phyloP scores from a whole-genome alignment of 176 grass and related monocot species.

The Dendrocalamus sinicus region DNA sequence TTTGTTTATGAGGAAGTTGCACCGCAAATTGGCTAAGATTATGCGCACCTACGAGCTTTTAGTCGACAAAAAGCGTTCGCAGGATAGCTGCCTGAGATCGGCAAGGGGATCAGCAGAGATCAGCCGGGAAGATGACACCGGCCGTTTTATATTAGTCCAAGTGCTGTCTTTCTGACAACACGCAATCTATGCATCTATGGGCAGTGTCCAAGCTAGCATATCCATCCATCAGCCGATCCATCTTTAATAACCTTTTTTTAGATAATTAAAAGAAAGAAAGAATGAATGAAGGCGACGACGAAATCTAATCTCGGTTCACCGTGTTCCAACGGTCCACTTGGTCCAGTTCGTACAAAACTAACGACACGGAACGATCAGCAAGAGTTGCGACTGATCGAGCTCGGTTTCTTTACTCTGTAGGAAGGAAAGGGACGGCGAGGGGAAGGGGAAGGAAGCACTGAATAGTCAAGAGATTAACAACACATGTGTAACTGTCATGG shows the following conservation, averaged over 20 bases:
- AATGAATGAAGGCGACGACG: too few relatives aligned
- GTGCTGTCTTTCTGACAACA: constrained; percentile 31
- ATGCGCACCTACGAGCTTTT: not conserved
- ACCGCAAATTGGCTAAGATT: not conserved
- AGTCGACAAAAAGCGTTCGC: constrained; percentile 7
- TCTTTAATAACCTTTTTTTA: not conserved
- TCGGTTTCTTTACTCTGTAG: not conserved
- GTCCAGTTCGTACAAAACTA: not conserved
- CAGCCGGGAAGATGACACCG: constrained; percentile 33
- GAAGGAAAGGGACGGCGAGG: not conserved
- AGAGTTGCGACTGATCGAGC: not conserved
- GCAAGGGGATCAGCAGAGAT: constrained; percentile 34
- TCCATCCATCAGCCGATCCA: not conserved
- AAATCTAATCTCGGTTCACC: not conserved
- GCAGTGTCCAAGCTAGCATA: constrained; percentile 20
- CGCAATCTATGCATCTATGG: constrained; percentile 28
- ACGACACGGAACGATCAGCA: not conserved
- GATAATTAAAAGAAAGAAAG: not conserved
- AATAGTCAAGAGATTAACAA: not conserved
- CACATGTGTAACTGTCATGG: constrained; percentile 26
- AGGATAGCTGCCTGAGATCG: constrained; percentile 39
- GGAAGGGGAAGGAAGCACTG: not conserved
- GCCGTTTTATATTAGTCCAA: constrained; percentile 47
- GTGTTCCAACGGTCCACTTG: constrained; percentile 17
- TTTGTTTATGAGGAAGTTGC: not conserved